Conservation (phyloP, 768 basidiomycete species). For the Amanita exitialis region DNA sequence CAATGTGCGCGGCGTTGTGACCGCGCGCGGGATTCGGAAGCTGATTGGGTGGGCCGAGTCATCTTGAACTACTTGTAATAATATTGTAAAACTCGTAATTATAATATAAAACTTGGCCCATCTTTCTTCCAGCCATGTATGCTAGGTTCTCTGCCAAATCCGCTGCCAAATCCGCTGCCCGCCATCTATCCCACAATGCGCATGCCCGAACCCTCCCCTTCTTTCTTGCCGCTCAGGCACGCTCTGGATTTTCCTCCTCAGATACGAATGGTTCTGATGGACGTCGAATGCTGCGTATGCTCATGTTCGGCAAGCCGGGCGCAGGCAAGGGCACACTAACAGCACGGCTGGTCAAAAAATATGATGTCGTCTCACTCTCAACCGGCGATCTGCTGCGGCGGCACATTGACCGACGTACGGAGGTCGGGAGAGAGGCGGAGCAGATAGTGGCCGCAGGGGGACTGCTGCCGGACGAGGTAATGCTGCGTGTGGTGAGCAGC, state of each 20-base stretch:
- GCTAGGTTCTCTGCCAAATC: too few relatives aligned
- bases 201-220: slow-evolving; percentile 37
- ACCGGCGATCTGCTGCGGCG: slow-evolving; percentile 82
- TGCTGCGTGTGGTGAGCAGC: slow-evolving; percentile 67
- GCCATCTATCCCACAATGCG: not conserved
- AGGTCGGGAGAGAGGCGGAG: slow-evolving; percentile 66
- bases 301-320: slow-evolving; percentile 77
- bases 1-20: slow-evolving; percentile 54
- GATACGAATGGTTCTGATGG: not conserved
- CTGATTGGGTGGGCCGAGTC: slow-evolving; percentile 56
- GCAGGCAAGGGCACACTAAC: slow-evolving; percentile 83
- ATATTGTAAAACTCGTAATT: not conserved
- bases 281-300: slow-evolving; percentile 38
- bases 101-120: too few relatives aligned
- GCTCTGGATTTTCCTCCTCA: not conserved
- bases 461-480: slow-evolving; percentile 68
- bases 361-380: slow-evolving; percentile 68
- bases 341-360: slow-evolving; percentile 65
- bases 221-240: slow-evolving; percentile 29
- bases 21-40: slow-evolving; percentile 63
- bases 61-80: too few relatives aligned
- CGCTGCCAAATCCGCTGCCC: too few relatives aligned
- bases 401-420: slow-evolving; percentile 70
- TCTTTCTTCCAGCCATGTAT: too few relatives aligned
- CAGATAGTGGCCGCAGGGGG: slow-evolving; percentile 71